Evolutionary conservation across 106 monocot genomes (phyloP).

Genomic region (Alisma plantagoaquatica): DNA sequence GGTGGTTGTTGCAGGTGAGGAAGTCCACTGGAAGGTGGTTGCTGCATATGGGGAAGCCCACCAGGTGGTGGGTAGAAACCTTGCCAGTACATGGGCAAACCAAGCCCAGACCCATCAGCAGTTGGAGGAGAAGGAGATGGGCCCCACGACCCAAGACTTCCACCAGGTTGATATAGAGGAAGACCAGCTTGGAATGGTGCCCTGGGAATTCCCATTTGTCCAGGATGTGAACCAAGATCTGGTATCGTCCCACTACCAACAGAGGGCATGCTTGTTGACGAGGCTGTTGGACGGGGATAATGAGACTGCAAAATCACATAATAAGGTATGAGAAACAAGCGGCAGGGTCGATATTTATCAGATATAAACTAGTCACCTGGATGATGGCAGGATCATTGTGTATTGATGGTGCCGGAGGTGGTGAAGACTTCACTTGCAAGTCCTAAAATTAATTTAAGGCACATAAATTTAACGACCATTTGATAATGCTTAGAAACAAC

Average conservation of each 20-base stretch:
- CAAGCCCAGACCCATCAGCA: conserved; percentile 46
- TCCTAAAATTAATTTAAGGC: conserved; percentile 40
- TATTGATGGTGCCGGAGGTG: conserved; percentile 33
- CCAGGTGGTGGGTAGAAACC: conserved; percentile 50
- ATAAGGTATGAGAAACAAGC: background rate
- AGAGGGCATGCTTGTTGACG: conserved; percentile 31
- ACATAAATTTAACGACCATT: too few relatives aligned
- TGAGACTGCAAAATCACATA: conserved; percentile 55
- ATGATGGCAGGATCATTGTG: conserved; percentile 93
- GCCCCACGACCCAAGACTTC: conserved; percentile 53
- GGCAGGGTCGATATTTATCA: background rate
- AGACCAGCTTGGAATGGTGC: conserved; percentile 44
- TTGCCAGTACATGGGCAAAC: conserved; percentile 67
- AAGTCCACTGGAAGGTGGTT: conserved; percentile 34
- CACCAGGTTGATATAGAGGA: conserved; percentile 75
- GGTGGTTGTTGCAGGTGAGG: conserved; percentile 56
- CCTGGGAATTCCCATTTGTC: conserved; percentile 48
- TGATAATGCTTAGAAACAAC: background rate
- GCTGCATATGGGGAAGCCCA: too few relatives aligned
- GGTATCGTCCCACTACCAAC: conserved; percentile 33
- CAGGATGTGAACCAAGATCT: conserved; percentile 37
- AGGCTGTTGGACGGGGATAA: conserved; percentile 44
- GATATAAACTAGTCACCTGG: conserved; percentile 31
- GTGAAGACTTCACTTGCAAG: conserved; percentile 72
- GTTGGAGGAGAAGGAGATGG: conserved; percentile 21